These are phyloP conservation scores for Phytophthora aleatoria DNA, from an alignment of 352 stramenopile genomes.

Conservation along the genomic window DNA sequence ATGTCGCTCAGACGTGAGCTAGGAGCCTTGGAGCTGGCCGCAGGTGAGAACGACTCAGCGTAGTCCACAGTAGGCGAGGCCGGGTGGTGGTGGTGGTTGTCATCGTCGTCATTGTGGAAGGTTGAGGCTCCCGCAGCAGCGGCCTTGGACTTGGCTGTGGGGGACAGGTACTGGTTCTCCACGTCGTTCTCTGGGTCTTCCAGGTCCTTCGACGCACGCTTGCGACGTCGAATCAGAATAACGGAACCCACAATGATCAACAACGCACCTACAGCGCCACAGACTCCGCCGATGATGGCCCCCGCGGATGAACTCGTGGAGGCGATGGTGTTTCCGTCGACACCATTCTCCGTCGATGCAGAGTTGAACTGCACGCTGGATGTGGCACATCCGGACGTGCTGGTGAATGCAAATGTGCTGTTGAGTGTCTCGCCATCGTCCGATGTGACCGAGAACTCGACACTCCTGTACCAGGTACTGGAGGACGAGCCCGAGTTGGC, in stretches of 20 bases:
- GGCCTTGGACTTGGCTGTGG: slow-evolving; percentile 55
- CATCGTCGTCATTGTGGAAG: slow-evolving; percentile 34
- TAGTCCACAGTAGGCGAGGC: slow-evolving; percentile 63
- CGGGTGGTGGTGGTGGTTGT: slow-evolving; percentile 29
- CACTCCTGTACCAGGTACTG: slow-evolving; percentile 62
- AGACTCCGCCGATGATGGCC: slow-evolving; percentile 44
- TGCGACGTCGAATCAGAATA: slow-evolving; percentile 70
- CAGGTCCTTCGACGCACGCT: slow-evolving; percentile 36
- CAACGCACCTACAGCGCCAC: slow-evolving; percentile 49
- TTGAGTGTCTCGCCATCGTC: slow-evolving; percentile 58
- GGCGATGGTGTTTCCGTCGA: slow-evolving; percentile 31
- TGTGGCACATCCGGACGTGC: slow-evolving; percentile 55
- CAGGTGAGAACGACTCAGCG: slow-evolving; percentile 53
- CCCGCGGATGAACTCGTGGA: slow-evolving; percentile 29
- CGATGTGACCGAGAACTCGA: slow-evolving; percentile 66
- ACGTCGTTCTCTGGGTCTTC: slow-evolving; percentile 48
- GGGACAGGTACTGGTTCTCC: slow-evolving; percentile 68
- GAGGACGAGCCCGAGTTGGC: slow-evolving; percentile 52
- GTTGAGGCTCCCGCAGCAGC: slow-evolving; percentile 13
- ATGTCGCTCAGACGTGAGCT: slow-evolving; percentile 21
- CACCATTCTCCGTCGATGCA: slow-evolving; percentile 51
- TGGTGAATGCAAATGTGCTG: slow-evolving; percentile 64
- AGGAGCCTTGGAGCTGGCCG: slow-evolving; percentile 31
- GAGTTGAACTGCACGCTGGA: slow-evolving; percentile 74
- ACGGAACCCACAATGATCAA: slow-evolving; percentile 73